Evolutionary conservation across 2,329 filamentous ascomycete genomes (phyloP).

Genomic region (Arthrocladium fulminans): DNA sequence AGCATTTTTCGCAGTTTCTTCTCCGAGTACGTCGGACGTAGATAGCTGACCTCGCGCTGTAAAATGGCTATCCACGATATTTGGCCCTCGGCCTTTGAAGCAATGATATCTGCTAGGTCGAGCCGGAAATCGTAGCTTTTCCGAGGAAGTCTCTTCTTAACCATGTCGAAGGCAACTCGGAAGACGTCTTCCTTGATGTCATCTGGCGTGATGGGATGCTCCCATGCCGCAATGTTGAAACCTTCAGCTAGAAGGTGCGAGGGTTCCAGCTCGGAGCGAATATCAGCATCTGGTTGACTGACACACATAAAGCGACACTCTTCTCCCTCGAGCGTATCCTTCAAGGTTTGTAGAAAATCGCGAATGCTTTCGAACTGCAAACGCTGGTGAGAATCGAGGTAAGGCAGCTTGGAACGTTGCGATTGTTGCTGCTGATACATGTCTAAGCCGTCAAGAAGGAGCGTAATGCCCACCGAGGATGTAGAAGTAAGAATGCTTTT

Average conservation of each 20-base stretch:
- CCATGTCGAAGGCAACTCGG: neutral
- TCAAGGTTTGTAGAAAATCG: neutral
- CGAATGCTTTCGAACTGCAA: neutral
- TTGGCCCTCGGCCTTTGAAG: conserved; percentile 3
- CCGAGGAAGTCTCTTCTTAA: neutral
- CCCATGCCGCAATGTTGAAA: neutral
- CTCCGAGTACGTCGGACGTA: neutral
- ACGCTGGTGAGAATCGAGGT: neutral
- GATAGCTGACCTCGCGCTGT: neutral
- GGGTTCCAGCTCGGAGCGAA: neutral
- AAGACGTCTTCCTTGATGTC: neutral
- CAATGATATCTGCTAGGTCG: neutral
- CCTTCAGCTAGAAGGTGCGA: neutral
- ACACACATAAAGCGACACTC: neutral
- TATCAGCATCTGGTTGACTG: conserved; percentile 4
- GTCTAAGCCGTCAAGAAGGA: conserved; percentile 8
- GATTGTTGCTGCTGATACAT: conserved; percentile 1
- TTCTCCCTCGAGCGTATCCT: neutral
- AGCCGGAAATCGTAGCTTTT: neutral
- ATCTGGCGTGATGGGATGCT: neutral
- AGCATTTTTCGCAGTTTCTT: neutral
- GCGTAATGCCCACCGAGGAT: neutral
- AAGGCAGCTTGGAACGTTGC: neutral
- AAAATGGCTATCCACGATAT: conserved; percentile 1
- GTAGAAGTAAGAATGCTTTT: neutral